Evolutionary conservation across 768 basidiomycete species (phyloP), one percentile per base, ranked within the genome.

Genomic region (Tubosaeta sp.): DNA sequence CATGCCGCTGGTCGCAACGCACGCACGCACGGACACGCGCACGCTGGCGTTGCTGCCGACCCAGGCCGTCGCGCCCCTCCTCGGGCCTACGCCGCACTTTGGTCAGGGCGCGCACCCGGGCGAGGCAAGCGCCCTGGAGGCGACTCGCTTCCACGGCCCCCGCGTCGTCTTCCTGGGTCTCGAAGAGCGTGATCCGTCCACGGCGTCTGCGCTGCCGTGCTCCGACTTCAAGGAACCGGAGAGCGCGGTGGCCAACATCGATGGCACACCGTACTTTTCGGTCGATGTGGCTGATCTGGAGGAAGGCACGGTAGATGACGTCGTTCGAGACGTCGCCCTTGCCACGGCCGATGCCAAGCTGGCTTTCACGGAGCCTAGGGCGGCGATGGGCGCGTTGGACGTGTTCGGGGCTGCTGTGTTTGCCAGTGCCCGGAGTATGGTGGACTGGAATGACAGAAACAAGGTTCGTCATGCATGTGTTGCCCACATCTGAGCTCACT

Each of bases 381-480:
- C 74, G 2, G 74, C 84, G 38, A 78, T 82, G 68, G 71, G 73
- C 2, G 71, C 66, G 14, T 72, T 95, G 60, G 81, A 83, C 60
- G 61, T 60, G 3, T 85, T 88, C 61, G 81, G 82, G 31, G 90
- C 86, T 1, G 85, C 81, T 0, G 70, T 97, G 0, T 91, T 91
- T 62, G 89, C 90, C 0, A 77, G 79, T 50, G 90, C 86, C 1
- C 74, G 91, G 51, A 87, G 84, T 39, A 74, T 97, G 80, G 76
- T 88, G 3, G 95, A 98, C 65, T 99, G 95, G 95, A 98, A 97
- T 66, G 76, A 74, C 46, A 76, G 93, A 49, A 95, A 95, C 70
- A 91, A 85, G 75, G 93, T 83, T 61, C 32, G 73, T 59, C 16
- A 25, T 7, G 17, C 31, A 2, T 17, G 0, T 3, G 34, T 38